Evolutionary conservation across 805 yeast genomes (phyloP), one percentile per base, ranked within the genome.

Genomic region (Yarrowia deformans): DNA sequence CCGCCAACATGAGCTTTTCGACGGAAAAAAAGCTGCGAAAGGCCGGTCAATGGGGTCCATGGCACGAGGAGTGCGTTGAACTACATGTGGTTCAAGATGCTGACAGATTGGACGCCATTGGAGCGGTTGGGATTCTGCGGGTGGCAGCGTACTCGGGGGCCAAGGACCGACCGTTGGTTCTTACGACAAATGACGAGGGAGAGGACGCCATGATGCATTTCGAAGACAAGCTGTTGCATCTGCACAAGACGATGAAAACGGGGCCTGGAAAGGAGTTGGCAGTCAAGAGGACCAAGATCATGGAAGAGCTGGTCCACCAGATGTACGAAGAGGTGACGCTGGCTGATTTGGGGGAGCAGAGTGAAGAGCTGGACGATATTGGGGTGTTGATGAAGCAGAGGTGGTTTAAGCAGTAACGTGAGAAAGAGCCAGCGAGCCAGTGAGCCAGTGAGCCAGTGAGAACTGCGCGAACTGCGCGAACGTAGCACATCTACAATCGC

Each of bases 51-150:
- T 75, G 79, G 79, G 69, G 74, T 13, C 66, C 66, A 5, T 78
- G 80, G 80, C 79, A 76, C 64, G 72, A 75, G 7, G 70, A 56
- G 2, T 74, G 77, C 60, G 29, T 39, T 1, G 80, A 77, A 60
- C 72, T 77, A 56, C 78, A 76, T 39, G 76, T 79, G 70, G 80
- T 78, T 8, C 77, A 75, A 68, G 81, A 78, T 60, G 81, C 81
- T 3, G 86, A 84, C 77, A 54, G 78, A 29, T 71, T 79, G 18
- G 81, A 79, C 52, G 80, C 81, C 2, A 76, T 78, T 67, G 81
- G 81, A 19, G 77, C 76, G 0, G 69, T 79, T 52, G 81, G 81
- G 10, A 70, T 79, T 39, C 72, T 78, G 39, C 71, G 81, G n/a
- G 76, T 73, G 10, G 74, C 79, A 9, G 79, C 79, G 8, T 79